phyloP scores from a whole-genome alignment of 352 stramenopile species.

The Phytophthora hibernalis region DNA sequence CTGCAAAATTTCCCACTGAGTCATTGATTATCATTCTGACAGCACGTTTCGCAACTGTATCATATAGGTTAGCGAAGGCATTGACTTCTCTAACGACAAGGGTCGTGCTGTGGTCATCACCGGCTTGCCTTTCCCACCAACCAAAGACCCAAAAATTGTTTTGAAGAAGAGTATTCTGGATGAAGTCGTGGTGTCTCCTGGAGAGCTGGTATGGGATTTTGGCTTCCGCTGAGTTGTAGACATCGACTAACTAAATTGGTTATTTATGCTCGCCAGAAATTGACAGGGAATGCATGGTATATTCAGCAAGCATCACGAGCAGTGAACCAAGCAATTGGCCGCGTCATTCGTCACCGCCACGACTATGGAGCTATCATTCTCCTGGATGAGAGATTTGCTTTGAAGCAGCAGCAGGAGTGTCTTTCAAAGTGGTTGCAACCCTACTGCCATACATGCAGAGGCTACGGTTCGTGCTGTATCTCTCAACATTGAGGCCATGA shows the following conservation, averaged over 20 bases:
- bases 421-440: slow-evolving; percentile 96
- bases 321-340: slow-evolving; percentile 99
- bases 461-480: slow-evolving; percentile 63
- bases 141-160: slow-evolving; percentile 97
- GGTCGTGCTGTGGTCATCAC: slow-evolving; percentile 98
- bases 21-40: not conserved
- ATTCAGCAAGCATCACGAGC: slow-evolving; percentile 97
- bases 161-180: slow-evolving; percentile 98
- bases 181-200: slow-evolving; percentile 59
- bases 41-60: not conserved
- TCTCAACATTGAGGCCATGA: not conserved
- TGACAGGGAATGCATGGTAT: slow-evolving; percentile 98
- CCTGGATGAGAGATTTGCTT: slow-evolving; percentile 96
- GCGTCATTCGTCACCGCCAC: slow-evolving; percentile 98
- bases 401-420: slow-evolving; percentile 90
- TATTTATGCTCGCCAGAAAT: slow-evolving; percentile 57
- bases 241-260: slow-evolving; percentile 5
- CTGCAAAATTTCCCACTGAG: not conserved
- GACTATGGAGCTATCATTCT: slow-evolving; percentile 99
- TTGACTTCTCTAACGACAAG: slow-evolving; percentile 99
- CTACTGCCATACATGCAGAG: slow-evolving; percentile 68
- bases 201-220: slow-evolving; percentile 57
- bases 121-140: slow-evolving; percentile 98
- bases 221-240: not conserved
- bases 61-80: slow-evolving; percentile 95